A percentile compares a stretch with the other conserved stretches of the same genome.
These are phyloP conservation scores for Hordeum pubiflorum DNA, from an alignment of 202 grass and related monocot species.

Conservation along the genomic window DNA sequence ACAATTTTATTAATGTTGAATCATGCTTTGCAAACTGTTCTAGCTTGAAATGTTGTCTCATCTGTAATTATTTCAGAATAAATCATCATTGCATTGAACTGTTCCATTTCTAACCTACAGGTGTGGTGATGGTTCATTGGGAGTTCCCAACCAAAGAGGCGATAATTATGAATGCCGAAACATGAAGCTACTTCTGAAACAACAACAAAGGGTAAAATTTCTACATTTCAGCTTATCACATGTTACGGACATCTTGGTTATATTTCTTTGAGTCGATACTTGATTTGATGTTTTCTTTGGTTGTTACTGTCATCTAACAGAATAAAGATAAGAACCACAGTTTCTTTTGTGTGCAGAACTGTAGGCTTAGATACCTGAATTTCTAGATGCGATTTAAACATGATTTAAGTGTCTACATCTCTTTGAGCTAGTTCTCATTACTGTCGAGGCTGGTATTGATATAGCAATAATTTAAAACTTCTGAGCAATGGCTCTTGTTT, in stretches of 20 bases:
- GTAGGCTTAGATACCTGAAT: background rate
- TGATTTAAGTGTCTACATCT: background rate
- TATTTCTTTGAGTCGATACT: conserved; percentile 1
- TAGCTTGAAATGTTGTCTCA: background rate
- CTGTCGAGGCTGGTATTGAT: background rate
- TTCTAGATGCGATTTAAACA: background rate
- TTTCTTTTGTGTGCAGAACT: background rate
- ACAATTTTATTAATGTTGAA: background rate
- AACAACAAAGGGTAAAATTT: conserved; percentile 79
- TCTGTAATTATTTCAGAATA: background rate
- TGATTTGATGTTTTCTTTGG: conserved; percentile 1
- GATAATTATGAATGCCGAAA: conserved; percentile 98
- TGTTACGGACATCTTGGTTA: background rate
- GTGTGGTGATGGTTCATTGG: conserved; percentile 93
- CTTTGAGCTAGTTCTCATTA: background rate
- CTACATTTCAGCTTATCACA: conserved; percentile 14
- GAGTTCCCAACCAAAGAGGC: conserved; percentile 91
- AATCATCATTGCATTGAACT: background rate
- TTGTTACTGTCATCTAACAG: background rate
- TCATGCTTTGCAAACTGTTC: background rate
- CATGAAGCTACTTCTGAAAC: conserved; percentile 97
- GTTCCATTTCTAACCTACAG: conserved; percentile 39
- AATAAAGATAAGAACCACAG: background rate
- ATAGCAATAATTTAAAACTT: background rate
- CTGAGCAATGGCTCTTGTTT: background rate